Base-by-base conservation (phyloP, 2,329 filamentous ascomycete genomes). In the Monosporascus sp. region DNA sequence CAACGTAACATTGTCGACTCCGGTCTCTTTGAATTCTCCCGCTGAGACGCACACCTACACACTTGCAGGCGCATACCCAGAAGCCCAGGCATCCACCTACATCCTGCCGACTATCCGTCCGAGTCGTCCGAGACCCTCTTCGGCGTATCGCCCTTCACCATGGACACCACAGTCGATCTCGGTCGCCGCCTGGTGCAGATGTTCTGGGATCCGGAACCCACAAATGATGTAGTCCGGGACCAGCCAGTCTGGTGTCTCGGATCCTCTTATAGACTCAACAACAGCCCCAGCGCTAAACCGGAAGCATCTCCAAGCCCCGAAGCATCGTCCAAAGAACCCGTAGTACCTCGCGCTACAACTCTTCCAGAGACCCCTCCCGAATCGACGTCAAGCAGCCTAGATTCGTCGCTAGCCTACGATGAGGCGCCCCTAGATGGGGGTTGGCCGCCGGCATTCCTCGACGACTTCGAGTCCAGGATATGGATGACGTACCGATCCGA, bases 401-500 rank as follows among this genome's bases (percentile, higher is more conserved):
- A 78, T 49, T 79, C 78, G 5, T 78, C 78, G 2, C 65, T 79
- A 8, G 74, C 75, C 37, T 79, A 78, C 52, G 76, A 76, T 26
- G 73, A 80, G 22, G 65, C 70, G 2, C 64, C 64, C 3, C 65
- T 71, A 19, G 75, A 76, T 55, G 74, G 75, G 16, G 86, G 87
- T 54, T 99, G 94, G 94, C 94, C 94, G 9, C 74, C 81, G 9
- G 79, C 83, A 5, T 99, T 99, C 65, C 75, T 97, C 37, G 88
- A 91, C 55, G 94, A 99, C 70, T 95, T 97, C 64, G 91, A 96
- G 68, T 92, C 93, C 5, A 84, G 85, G 56, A 84, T 97, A 69
- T 97, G 94, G 93, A 89, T 99, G 81, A 97, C 93, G 9, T 99
- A 99, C 67, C 85, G 94, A 50, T 94, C 87, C 26, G 88, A 88